Base-by-base conservation (phyloP, 2,329 filamentous ascomycete species). In the Coniochaeta hoffmannii region DNA sequence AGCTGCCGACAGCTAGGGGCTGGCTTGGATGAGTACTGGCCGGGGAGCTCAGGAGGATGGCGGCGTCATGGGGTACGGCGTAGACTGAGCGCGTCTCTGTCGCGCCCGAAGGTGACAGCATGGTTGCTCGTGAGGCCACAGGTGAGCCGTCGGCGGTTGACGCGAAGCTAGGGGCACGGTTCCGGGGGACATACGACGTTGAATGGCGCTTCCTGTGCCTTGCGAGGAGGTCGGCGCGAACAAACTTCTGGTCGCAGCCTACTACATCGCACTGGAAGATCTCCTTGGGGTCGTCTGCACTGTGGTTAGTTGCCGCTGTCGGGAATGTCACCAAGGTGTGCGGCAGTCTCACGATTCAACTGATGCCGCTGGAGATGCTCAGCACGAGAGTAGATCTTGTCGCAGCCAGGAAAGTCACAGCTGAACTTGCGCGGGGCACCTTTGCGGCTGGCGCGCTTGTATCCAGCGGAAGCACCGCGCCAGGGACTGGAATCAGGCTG, bases 361-460 rank as follows among this genome's bases (percentile, higher is more conserved):
- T 92, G 87, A 71, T 93, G 89, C 52, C 89, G 77, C 71, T 91
- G 89, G 56, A 93, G 77, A 71, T 93, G 89, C 69, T 93, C 89
- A 9, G 88, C 87, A 58, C 89, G 78, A 54, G 88, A 90, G 69
- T 93, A 93, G 57, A 86, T 80, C 77, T 91, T 92, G 60, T 86
- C 86, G 69, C 89, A 94, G 35, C 82, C 85, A 49, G 84, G 80
- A 67, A 86, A 82, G 19, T 83, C 80, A 69, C 89, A 93, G 56
- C 75, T 71, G 62, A 86, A 87, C 55, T 73, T 72, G 24, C 75
- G 71, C 10, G 75, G 72, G 1, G 77, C 77, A 31, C 76, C 75
- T 57, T 77, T 78, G 28, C 77, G 72, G 57, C 77, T 80, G 38
- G 77, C 76, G 60, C 77, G 75, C 67, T 78, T 79, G 66, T 79